Conservation (phyloP, 2,329 filamentous ascomycete genomes). For the Aspergillus felis region DNA sequence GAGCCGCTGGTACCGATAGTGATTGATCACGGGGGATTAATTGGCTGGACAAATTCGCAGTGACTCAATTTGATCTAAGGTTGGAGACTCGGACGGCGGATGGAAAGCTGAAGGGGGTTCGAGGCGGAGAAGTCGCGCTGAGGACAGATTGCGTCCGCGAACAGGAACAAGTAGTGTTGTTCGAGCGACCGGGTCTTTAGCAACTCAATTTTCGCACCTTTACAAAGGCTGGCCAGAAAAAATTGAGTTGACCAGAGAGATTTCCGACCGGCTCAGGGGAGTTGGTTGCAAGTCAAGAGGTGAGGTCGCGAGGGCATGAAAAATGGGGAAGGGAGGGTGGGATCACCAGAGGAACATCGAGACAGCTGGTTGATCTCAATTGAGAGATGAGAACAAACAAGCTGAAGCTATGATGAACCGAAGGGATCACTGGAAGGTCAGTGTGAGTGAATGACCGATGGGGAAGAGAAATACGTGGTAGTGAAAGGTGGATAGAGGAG, state of each 20-base stretch:
- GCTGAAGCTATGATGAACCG: neutral
- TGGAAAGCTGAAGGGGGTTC: neutral
- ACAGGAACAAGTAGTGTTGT: neutral
- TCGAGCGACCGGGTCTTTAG: neutral
- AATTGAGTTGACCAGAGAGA: slow-evolving; percentile 4
- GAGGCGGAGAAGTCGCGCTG: neutral
- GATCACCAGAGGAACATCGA: slow-evolving; percentile 19
- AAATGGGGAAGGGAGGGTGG: slow-evolving; percentile 3
- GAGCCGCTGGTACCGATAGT: neutral
- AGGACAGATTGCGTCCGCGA: neutral
- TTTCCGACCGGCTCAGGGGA: neutral
- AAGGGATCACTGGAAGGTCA: neutral
- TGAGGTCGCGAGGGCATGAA: slow-evolving; percentile 3
- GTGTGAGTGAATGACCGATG: neutral
- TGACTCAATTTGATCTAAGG: neutral
- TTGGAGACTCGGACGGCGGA: neutral
- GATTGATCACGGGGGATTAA: neutral
- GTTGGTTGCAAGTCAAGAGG: slow-evolving; percentile 4
- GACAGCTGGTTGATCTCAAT: slow-evolving; percentile 1
- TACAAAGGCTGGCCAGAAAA: neutral
- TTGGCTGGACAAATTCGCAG: neutral
- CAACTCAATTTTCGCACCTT: neutral
- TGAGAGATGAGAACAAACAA: neutral
- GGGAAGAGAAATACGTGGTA: neutral
- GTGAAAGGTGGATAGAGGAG: slow-evolving; percentile 3